Percentiles rank a stretch among this genome's conserved stretches.
These are phyloP conservation scores for Anthostomella pinea DNA, from an alignment of 2,329 filamentous ascomycete genomes.

Conservation along the genomic window DNA sequence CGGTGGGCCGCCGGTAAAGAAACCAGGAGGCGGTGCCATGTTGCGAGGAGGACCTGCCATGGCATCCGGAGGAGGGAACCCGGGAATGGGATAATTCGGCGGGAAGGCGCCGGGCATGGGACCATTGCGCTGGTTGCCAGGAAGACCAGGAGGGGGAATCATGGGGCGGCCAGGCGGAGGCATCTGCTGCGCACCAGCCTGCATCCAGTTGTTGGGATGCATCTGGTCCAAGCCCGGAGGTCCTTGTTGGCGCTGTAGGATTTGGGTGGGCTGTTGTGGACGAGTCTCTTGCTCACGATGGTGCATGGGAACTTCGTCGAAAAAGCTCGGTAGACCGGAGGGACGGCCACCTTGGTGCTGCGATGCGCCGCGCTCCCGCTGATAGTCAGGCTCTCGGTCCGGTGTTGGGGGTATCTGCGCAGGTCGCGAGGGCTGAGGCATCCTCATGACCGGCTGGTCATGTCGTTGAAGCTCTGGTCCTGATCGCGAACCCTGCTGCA, in stretches of 20 bases:
- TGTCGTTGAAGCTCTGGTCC: conserved; percentile 48
- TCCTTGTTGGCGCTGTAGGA: conserved; percentile 57
- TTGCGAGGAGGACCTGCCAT: conserved; percentile 43
- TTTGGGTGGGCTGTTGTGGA: conserved; percentile 58
- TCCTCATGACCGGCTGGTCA: conserved; percentile 52
- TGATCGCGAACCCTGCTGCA: conserved; percentile 58
- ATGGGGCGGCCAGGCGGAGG: conserved; percentile 50
- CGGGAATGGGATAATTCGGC: conserved; percentile 57
- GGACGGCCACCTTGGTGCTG: conserved; percentile 33
- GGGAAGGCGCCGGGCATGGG: conserved; percentile 59
- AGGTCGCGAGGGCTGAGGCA: conserved; percentile 50
- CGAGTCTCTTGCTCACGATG: conserved; percentile 46
- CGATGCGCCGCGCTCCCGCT: conserved; percentile 36
- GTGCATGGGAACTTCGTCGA: conserved; percentile 51
- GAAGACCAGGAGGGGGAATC: conserved; percentile 60
- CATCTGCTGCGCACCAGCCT: conserved; percentile 39
- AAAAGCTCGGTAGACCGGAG: conserved; percentile 47
- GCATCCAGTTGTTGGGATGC: conserved; percentile 52
- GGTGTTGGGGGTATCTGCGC: conserved; percentile 44
- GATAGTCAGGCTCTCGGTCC: conserved; percentile 49
- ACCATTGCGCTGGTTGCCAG: conserved; percentile 42
- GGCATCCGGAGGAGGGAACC: conserved; percentile 49
- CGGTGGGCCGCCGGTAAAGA: conserved; percentile 46
- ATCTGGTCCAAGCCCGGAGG: conserved; percentile 61
- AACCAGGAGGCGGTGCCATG: conserved; percentile 56